Evolutionary conservation across 805 yeast species (phyloP).

Genomic region (Candida gorgasii): DNA sequence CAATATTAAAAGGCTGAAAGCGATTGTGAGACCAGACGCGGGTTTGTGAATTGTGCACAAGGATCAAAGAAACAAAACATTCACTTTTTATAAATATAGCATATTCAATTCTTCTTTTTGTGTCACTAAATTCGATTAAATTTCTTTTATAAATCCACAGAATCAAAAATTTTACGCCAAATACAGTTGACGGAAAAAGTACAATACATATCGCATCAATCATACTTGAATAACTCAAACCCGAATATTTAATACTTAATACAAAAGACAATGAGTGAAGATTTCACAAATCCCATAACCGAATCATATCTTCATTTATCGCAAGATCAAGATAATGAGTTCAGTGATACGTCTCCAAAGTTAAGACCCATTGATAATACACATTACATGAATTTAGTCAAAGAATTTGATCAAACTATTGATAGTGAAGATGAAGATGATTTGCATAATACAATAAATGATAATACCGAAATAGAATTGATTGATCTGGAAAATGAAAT

Average conservation of each 20-base stretch:
- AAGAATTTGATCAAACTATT: conserved; percentile 14
- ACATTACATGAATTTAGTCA: conserved; percentile 18
- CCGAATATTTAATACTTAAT: no score
- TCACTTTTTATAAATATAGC: conserved; percentile 2
- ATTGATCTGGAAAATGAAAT: conserved; percentile 10
- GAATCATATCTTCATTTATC: conserved; percentile 32
- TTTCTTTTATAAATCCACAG: background rate
- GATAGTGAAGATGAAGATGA: conserved; percentile 5
- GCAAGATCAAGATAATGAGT: conserved; percentile 10
- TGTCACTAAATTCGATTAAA: background rate
- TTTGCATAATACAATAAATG: conserved; percentile 4
- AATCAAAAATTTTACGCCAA: no score
- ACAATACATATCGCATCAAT: conserved; percentile 5
- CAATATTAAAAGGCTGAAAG: no score
- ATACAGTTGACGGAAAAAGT: no score
- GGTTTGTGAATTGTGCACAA: conserved; percentile 7
- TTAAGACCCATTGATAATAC: conserved; percentile 3
- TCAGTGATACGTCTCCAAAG: conserved; percentile 4
- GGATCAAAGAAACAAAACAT: conserved; percentile 6
- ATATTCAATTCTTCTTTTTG: conserved; percentile 1
- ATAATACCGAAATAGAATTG: conserved; percentile 14
- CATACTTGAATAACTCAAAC: no score
- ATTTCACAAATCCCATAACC: conserved; percentile 26
- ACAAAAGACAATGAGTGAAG: conserved; percentile 17
- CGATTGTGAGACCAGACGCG: conserved; percentile 4